Base-by-base conservation (phyloP, 2,329 filamentous ascomycete species). In the Pyrenophora seminiperda region DNA sequence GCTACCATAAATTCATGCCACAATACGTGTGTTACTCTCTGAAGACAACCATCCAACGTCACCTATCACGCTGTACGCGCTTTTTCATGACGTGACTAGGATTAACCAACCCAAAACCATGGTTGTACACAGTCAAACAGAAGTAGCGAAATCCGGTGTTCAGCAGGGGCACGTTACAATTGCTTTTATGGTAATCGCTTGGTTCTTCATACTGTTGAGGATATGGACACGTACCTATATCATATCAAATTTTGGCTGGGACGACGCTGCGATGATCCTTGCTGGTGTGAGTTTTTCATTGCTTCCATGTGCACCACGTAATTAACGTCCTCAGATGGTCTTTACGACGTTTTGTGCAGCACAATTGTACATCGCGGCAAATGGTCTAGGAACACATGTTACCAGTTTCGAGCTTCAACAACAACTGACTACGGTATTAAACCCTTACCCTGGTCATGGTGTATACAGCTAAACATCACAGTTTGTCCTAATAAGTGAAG, bases 211-310 rank as follows among this genome's bases (percentile, higher is more conserved):
- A 6, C 39, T 64, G 1, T 59, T 77, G 6, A 65, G 76, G 30
- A 61, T 73, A 36, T 77, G 71, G 66, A 75, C 76, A 9, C 68
- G 76, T 31, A 66, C 65, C 1, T 62, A 59, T 24, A 55, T 77
- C 20, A 73, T 75, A 29, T 60, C 67, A 13, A 73, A 63, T 36
- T 75, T 77, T 47, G 75, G 76, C 2, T 76, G 73, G 71, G 77
- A 79, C 47, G 77, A 79, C 58, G 63, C 59, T 11, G 63, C 68
- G 2, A 75, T 77, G 65, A 53, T 77, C 4, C 40, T 76, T 11
- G 70, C 76, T 6, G 62, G 65, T 22, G 75, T 77, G 62, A 41
- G 67, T 36, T 32, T 11, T 22, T 10, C 5, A 19, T 11, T 15
- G 11, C 18, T n/a, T n/a, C n/a, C 6, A 29, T 4, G 36, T 20